These are phyloP conservation scores for Asterochloris sp. DNA, from an alignment of 139 green algal genomes.

Conservation along the genomic window DNA sequence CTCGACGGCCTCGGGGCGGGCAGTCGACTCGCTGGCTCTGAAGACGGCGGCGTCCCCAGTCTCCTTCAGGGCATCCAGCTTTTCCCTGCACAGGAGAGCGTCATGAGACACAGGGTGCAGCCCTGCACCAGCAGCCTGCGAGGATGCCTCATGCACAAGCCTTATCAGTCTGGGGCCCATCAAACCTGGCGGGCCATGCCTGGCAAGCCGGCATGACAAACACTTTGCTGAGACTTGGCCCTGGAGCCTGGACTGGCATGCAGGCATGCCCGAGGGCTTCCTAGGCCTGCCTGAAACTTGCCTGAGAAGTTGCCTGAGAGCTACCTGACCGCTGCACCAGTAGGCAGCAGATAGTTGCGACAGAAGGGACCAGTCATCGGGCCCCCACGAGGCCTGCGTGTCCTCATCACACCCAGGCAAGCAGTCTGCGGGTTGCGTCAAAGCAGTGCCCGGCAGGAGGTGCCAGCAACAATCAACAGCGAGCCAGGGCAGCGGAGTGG, in stretches of 20 bases:
- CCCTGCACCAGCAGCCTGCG: neutral
- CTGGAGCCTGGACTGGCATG: no score
- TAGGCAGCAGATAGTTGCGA: no score
- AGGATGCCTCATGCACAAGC: neutral
- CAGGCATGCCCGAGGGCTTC: no score
- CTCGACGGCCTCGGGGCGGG: conserved; percentile 46
- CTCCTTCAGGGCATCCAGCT: conserved; percentile 47
- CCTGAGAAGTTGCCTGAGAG: no score
- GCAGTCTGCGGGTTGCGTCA: neutral
- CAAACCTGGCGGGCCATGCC: no score
- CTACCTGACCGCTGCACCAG: no score
- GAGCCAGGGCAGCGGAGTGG: neutral
- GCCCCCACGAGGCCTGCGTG: no score
- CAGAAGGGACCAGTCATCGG: no score
- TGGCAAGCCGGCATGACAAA: no score
- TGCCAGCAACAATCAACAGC: neutral
- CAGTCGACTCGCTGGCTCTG: conserved; percentile 39
- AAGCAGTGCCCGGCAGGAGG: neutral
- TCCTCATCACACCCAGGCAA: neutral
- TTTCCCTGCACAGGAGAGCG: conserved; percentile 9
- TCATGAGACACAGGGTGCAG: neutral
- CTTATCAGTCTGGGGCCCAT: neutral
- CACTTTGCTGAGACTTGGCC: no score
- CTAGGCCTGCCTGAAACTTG: no score
- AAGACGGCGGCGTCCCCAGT: conserved; percentile 49